phyloP scores from a whole-genome alignment of 495 filamentous ascomycete genomes.

The Penicillium parvum region DNA sequence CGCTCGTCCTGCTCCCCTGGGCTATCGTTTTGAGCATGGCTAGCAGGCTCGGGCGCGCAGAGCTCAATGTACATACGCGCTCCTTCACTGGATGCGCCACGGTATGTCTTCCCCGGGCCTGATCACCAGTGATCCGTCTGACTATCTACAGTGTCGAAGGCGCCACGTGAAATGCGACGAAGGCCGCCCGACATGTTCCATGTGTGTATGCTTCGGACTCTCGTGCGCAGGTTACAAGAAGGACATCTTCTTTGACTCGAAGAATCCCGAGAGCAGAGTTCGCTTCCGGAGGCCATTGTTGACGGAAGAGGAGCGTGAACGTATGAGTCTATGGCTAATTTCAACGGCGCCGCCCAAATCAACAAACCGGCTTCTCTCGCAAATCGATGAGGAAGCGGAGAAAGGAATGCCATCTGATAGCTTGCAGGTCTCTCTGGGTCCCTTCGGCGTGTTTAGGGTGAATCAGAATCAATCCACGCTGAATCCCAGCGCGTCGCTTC shows the following conservation, averaged over 20 bases:
- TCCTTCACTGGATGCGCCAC: conserved; percentile 17
- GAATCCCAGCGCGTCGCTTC: not conserved
- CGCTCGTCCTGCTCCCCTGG: not conserved
- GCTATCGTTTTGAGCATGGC: conserved; percentile 5
- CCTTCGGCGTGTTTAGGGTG: conserved; percentile 17
- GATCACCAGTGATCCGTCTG: not conserved
- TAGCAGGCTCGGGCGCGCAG: not conserved
- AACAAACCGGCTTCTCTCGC: conserved; percentile 8
- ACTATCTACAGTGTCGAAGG: conserved; percentile 22
- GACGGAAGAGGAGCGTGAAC: conserved; percentile 17
- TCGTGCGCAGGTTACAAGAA: conserved; percentile 22
- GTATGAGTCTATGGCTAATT: conserved; percentile 23
- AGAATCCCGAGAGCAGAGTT: conserved; percentile 10
- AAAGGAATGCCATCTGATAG: not conserved
- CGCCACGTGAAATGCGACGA: conserved; percentile 29
- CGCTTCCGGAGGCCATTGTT: conserved; percentile 27
- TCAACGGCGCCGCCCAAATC: conserved; percentile 11
- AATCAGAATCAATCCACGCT: not conserved
- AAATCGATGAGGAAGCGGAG: conserved; percentile 16
- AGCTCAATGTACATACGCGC: conserved; percentile 8
- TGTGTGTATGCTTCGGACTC: conserved; percentile 15
- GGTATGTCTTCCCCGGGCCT: conserved; percentile 3
- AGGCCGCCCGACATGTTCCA: conserved; percentile 20
- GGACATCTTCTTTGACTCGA: conserved; percentile 20
- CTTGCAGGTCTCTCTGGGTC: conserved; percentile 8